These are phyloP conservation scores for Nannizziopsis barbatae DNA, from an alignment of 2,329 filamentous ascomycete species.

Conservation along the genomic window DNA sequence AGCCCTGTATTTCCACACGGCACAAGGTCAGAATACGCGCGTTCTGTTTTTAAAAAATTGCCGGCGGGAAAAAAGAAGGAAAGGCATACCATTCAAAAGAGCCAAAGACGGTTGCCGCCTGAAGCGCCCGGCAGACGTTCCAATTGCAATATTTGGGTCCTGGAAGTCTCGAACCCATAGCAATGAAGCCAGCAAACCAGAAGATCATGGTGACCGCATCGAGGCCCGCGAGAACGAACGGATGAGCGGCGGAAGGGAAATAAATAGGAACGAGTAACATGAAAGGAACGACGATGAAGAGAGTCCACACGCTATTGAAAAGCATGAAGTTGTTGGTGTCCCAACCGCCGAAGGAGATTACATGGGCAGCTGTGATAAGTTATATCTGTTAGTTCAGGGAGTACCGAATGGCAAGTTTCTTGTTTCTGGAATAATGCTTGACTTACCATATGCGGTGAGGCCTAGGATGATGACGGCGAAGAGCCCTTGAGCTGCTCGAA, in stretches of 20 bases:
- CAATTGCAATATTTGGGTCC: constrained; percentile 43
- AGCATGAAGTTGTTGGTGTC: constrained; percentile 62
- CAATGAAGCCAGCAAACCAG: constrained; percentile 81
- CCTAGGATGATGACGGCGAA: constrained; percentile 66
- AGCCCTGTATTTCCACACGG: constrained; percentile 29
- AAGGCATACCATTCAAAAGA: constrained; percentile 38
- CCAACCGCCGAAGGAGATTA: constrained; percentile 31
- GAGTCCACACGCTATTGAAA: constrained; percentile 66
- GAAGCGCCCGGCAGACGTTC: constrained; percentile 48
- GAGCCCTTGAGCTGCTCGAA: constrained; percentile 56
- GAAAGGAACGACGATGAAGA: constrained; percentile 57
- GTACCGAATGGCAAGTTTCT: not conserved
- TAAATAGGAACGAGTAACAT: constrained; percentile 57
- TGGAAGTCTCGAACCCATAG: constrained; percentile 55
- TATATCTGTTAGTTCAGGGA: constrained; percentile 6
- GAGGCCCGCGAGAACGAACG: constrained; percentile 53
- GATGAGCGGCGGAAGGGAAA: constrained; percentile 50
- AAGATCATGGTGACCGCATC: constrained; percentile 69
- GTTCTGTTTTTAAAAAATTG: not conserved
- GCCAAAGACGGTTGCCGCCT: constrained; percentile 42
- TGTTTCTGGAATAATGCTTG: not conserved
- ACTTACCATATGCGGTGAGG: constrained; percentile 59
- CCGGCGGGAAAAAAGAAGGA: not conserved
- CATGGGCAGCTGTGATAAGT: constrained; percentile 38
- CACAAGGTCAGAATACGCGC: not conserved